phyloP scores from a whole-genome alignment of 2,329 filamentous ascomycete genomes.

The Phoma herbarum region DNA sequence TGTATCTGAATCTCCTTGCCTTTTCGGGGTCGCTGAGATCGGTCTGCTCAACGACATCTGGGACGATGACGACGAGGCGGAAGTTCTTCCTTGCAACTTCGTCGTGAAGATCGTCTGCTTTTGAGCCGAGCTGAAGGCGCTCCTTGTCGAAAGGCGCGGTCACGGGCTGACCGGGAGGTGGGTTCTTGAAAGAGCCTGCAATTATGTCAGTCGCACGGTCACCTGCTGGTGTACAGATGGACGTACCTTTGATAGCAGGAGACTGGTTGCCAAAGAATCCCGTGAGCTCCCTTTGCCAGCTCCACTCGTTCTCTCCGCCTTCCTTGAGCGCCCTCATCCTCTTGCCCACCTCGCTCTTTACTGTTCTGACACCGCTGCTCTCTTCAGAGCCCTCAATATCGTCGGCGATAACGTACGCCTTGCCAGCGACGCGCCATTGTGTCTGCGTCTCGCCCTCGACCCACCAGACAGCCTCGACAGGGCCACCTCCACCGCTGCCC shows the following conservation, averaged over 20 bases:
- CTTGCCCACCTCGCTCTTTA: slow-evolving; percentile 67
- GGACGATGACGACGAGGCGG: slow-evolving; percentile 84
- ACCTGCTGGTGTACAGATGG: not conserved
- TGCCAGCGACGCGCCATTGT: slow-evolving; percentile 87
- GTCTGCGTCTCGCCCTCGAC: slow-evolving; percentile 70
- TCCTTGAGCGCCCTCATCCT: slow-evolving; percentile 69
- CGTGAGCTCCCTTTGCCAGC: slow-evolving; percentile 80
- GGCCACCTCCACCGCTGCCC: slow-evolving; percentile 70
- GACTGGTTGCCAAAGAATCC: slow-evolving; percentile 90
- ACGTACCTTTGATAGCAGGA: slow-evolving; percentile 76
- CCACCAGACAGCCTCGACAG: slow-evolving; percentile 89
- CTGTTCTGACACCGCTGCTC: slow-evolving; percentile 64
- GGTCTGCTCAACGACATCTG: slow-evolving; percentile 78
- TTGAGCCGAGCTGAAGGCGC: slow-evolving; percentile 63
- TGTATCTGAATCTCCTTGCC: slow-evolving; percentile 73
- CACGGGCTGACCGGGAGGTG: slow-evolving; percentile 58
- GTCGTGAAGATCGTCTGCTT: slow-evolving; percentile 76
- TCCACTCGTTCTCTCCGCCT: slow-evolving; percentile 66
- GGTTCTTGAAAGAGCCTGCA: slow-evolving; percentile 70
- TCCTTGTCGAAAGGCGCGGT: slow-evolving; percentile 56
- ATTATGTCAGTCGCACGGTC: slow-evolving; percentile 1
- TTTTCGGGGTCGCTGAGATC: slow-evolving; percentile 74
- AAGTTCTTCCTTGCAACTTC: slow-evolving; percentile 76
- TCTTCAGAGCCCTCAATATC: slow-evolving; percentile 68
- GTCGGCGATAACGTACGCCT: slow-evolving; percentile 75